These are phyloP conservation scores for Fraxinus paxiana DNA, from an alignment of 305 asterid species.

Conservation along the genomic window DNA sequence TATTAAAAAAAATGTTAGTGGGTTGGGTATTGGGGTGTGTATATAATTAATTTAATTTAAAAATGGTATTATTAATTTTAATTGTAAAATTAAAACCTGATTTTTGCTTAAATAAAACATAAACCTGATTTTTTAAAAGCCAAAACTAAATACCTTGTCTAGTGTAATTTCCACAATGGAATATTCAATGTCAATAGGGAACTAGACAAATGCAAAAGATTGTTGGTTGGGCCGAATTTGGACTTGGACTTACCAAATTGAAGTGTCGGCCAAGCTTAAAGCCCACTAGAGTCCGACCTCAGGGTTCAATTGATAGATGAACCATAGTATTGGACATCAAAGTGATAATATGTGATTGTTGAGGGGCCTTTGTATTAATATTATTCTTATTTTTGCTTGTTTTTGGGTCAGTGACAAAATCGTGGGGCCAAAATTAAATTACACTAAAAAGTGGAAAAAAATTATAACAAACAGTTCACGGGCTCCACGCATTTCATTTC, in stretches of 20 bases:
- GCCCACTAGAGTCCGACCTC: background rate
- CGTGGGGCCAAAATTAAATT: background rate
- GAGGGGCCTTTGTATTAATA: constrained; percentile 8
- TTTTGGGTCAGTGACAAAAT: background rate
- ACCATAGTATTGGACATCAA: background rate
- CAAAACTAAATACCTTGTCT: no score
- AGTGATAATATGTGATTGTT: background rate
- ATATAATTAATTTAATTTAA: no score
- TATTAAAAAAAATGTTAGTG: no score
- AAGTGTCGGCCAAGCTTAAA: background rate
- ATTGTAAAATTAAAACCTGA: no score
- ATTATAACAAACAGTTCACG: background rate
- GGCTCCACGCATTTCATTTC: constrained; percentile 9
- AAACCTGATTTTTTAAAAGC: no score
- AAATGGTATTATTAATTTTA: no score
- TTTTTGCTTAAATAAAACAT: no score
- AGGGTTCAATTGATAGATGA: background rate
- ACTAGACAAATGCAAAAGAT: background rate
- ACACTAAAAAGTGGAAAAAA: background rate
- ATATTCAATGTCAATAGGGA: background rate
- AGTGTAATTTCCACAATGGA: no score
- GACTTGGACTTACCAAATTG: background rate
- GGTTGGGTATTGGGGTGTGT: no score
- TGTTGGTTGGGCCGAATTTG: background rate
- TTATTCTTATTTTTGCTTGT: background rate